Base-by-base conservation (phyloP, 208 protist species). In the Eutreptiella sp. region DNA sequence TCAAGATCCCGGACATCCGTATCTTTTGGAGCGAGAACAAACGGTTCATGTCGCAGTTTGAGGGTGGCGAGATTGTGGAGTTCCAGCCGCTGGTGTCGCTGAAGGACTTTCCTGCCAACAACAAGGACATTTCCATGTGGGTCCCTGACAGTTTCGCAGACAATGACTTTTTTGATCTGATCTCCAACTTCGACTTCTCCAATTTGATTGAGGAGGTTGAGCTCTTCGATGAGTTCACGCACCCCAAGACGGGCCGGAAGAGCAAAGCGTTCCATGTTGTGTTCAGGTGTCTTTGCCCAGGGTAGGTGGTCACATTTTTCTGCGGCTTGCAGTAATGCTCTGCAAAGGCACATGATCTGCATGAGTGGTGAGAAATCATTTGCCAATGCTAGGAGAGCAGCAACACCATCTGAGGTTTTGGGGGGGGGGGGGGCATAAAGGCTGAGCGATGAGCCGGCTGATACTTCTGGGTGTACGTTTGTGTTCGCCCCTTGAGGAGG, bases 1-100 rank as follows among this genome's bases (percentile, higher is more conserved):
- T 88, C 38, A 66, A 82, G 5, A 85, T 92, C 27, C 85, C 83
- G 1, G 88, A 94, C 66, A 92, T 94, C 54, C 72, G 88, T 27
- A 67, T 94, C 19, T 94, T 94, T 65, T 94, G 88, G 88, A 80
- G 63, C 27, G n/a, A 77, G 0, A 79, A 85, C 63, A 14, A 14
- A 2, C 57, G 80, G 31, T 87, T 84, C 53, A 72, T 5, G 73
- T 46, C 28, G 28, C 73, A 78, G 53, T 73, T 78, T 23, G 43
- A 43, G 36, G 50, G 39, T 4, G 68, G 72, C 28, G 23, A 59
- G 35, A 62, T 67, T 28, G 52, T 53, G 1, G 70, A 72, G 47
- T 87, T 88, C 59, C 28, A 81, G 43, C 54, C 79, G n/a, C n/a
- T n/a, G n/a, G n/a, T n/a, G n/a, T n/a, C n/a, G 27, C 88, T 70